phyloP scores from a whole-genome alignment of 257 asterid genomes.

The Thymus mandschuricus region DNA sequence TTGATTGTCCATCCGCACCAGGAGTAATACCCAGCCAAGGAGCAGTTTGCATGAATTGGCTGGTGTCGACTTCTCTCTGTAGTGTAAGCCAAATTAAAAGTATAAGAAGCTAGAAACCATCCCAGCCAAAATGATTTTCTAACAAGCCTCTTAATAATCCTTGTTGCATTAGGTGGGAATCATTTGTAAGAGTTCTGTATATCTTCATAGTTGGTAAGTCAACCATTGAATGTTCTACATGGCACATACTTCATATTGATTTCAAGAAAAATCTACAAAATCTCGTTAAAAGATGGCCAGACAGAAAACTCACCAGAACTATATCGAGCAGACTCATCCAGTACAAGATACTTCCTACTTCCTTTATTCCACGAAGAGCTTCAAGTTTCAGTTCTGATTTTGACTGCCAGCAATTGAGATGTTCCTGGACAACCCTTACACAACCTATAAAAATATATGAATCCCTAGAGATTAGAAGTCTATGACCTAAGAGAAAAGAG shows the following conservation, averaged over 20 bases:
- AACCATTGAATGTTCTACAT: conserved; percentile 2
- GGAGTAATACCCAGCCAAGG: conserved; percentile 98
- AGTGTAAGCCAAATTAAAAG: conserved; percentile 21
- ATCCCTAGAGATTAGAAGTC: conserved; percentile 12
- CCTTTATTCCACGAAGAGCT: conserved; percentile 89
- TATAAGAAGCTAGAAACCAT: conserved; percentile 21
- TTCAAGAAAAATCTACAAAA: background rate
- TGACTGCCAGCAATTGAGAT: conserved; percentile 90
- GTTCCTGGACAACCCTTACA: conserved; percentile 73
- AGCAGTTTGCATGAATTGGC: conserved; percentile 95
- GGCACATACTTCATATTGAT: background rate
- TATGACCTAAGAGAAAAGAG: conserved; percentile 8
- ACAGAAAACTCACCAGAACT: conserved; percentile 64
- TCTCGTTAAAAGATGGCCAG: background rate
- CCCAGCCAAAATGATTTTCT: background rate
- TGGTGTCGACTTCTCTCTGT: conserved; percentile 97
- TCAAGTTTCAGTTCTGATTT: conserved; percentile 81
- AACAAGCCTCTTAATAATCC: background rate
- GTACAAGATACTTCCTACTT: conserved; percentile 90
- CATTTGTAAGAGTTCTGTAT: background rate
- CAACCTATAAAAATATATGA: conserved; percentile 60
- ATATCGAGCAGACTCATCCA: conserved; percentile 99
- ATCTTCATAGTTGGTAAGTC: conserved; percentile 14
- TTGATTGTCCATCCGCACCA: conserved; percentile 86
- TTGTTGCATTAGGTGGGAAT: background rate